These are phyloP conservation scores for Plasmodium ovale DNA, from an alignment of 169 alveolate species.

Conservation along the genomic window DNA sequence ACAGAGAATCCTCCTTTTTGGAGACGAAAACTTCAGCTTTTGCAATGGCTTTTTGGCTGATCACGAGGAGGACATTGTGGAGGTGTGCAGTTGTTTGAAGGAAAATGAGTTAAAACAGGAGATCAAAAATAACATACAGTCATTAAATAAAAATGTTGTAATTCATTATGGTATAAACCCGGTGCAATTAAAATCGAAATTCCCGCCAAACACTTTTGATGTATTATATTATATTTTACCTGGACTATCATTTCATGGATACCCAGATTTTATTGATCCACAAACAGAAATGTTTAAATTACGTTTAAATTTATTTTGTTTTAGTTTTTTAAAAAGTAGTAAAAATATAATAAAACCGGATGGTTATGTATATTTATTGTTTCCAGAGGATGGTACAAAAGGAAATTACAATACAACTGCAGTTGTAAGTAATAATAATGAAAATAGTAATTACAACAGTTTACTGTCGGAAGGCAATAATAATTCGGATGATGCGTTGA, in stretches of 20 bases:
- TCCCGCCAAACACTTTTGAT: conserved; percentile 76
- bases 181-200: conserved; percentile 73
- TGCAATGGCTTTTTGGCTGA: conserved; percentile 66
- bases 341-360: conserved; percentile 66
- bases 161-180: conserved; percentile 81
- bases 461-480: background rate
- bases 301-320: conserved; percentile 80
- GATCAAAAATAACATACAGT: conserved; percentile 48
- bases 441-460: background rate
- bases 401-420: background rate
- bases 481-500: background rate
- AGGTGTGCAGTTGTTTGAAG: conserved; percentile 75
- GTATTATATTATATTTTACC: conserved; percentile 74
- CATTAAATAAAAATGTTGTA: conserved; percentile 46
- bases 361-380: conserved; percentile 76
- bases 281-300: conserved; percentile 78
- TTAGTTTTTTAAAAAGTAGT: conserved; percentile 79
- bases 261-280: conserved; percentile 78
- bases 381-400: conserved; percentile 60
- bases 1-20: conserved; percentile 62
- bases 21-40: conserved; percentile 75
- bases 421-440: background rate
- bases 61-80: conserved; percentile 69
- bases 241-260: conserved; percentile 75
- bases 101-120: conserved; percentile 77